Evolutionary conservation across 441 rosid genomes (phyloP).

Genomic region (Corymbia calophylla): DNA sequence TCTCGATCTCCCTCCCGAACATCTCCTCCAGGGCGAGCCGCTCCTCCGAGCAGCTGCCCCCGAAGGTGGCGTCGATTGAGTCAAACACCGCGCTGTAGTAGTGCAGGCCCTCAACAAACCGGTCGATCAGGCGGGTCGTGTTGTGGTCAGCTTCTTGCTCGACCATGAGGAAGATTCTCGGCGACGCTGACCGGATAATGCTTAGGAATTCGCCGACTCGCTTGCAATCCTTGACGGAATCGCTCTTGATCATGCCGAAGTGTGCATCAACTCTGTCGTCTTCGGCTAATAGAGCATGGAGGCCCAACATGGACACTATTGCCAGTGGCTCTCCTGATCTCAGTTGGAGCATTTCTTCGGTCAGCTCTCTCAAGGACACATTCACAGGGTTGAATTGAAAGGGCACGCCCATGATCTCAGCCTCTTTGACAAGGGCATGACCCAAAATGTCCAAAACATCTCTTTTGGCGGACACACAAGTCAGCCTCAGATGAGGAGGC

Average conservation of each 20-base stretch:
- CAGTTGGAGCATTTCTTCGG: slow-evolving; percentile 19
- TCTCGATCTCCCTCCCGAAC: slow-evolving; percentile 43
- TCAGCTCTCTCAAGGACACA: slow-evolving; percentile 19
- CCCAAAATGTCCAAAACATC: slow-evolving; percentile 22
- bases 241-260: slow-evolving; percentile 20
- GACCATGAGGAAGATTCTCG: slow-evolving; percentile 21
- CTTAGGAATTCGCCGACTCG: slow-evolving; percentile 22
- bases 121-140: slow-evolving; percentile 18
- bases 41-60: slow-evolving; percentile 6
- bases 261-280: slow-evolving; percentile 41
- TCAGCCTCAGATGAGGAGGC: slow-evolving; percentile 29
- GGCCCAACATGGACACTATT: slow-evolving; percentile 31
- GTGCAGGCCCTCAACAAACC: slow-evolving; percentile 33
- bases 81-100: slow-evolving; percentile 49
- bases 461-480: slow-evolving; percentile 14
- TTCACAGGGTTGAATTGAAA: slow-evolving; percentile 35
- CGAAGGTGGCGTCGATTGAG: slow-evolving; percentile 19
- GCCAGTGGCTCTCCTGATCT: slow-evolving; percentile 34
- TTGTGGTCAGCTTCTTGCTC: slow-evolving; percentile 48
- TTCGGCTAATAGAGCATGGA: slow-evolving; percentile 34
- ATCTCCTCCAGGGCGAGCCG: slow-evolving; percentile 32
- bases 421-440: slow-evolving; percentile 30
- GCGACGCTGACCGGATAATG: slow-evolving; percentile 21
- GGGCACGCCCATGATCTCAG: slow-evolving; percentile 20
- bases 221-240: slow-evolving; percentile 20